Conservation (phyloP, 78 protist species). For the Monosiga brevicollis region DNA sequence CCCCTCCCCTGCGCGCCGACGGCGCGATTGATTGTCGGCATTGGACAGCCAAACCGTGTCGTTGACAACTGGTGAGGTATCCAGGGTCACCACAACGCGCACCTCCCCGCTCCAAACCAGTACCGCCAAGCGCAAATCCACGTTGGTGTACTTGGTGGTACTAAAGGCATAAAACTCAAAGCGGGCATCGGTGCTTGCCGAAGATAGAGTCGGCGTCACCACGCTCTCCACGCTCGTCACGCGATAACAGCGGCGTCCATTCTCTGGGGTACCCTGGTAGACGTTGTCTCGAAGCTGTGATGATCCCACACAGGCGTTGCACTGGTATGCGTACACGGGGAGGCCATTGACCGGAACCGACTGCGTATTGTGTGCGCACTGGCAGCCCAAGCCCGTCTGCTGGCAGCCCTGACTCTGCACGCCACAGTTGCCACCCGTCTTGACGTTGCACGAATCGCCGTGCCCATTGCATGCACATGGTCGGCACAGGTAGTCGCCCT, state of each 20-base stretch:
- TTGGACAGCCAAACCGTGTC: not conserved
- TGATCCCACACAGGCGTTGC: not conserved
- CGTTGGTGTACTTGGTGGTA: not conserved
- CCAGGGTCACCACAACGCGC: not conserved
- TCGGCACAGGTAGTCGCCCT: not conserved
- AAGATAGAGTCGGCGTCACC: not conserved
- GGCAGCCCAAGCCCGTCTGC: not conserved
- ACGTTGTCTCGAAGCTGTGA: not conserved
- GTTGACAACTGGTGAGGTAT: not conserved
- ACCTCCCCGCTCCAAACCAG: not conserved
- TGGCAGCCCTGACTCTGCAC: not conserved
- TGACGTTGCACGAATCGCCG: not conserved
- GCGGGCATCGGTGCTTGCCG: not conserved
- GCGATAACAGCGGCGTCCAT: not conserved
- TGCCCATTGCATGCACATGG: not conserved
- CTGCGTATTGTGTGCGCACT: not conserved
- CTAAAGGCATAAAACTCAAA: not conserved
- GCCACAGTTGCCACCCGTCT: not conserved
- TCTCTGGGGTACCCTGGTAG: not conserved
- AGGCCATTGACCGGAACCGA: not conserved
- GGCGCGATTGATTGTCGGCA: not conserved
- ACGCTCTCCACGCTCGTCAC: not conserved
- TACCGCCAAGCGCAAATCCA: not conserved
- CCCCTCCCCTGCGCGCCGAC: not conserved
- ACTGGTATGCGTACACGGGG: not conserved